These are phyloP conservation scores for Brassica cretica DNA, from an alignment of 345 rosid genomes.

Conservation along the genomic window DNA sequence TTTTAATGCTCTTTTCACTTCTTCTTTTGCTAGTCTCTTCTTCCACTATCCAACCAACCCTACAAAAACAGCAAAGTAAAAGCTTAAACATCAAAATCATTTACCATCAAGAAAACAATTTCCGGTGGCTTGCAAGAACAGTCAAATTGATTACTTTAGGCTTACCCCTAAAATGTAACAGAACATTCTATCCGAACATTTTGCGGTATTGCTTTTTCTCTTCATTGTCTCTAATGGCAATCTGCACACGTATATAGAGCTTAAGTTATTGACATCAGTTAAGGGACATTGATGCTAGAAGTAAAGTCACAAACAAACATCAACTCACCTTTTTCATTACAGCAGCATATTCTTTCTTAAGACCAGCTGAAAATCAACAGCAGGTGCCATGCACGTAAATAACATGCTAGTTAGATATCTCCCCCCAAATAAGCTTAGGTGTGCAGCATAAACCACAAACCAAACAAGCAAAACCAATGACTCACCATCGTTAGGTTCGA, in stretches of 20 bases:
- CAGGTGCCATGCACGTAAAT: not conserved
- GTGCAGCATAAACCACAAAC: not conserved
- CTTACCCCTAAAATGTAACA: constrained; percentile 32
- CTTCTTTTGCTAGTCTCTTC: constrained; percentile 37
- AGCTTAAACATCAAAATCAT: constrained; percentile 2
- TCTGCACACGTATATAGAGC: constrained; percentile 46
- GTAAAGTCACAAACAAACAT: not conserved
- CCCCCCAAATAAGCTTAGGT: not conserved
- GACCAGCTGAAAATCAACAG: constrained; percentile 60
- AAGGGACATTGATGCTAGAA: no score
- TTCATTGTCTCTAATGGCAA: constrained; percentile 56
- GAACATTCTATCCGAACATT: constrained; percentile 57
- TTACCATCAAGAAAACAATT: not conserved
- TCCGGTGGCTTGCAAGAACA: not conserved
- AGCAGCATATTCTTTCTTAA: constrained; percentile 74
- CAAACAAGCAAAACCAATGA: constrained; percentile 1
- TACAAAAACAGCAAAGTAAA: not conserved
- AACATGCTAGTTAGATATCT: constrained; percentile 6
- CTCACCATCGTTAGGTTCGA: constrained; percentile 91
- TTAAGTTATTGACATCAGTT: no score
- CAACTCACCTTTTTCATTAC: constrained; percentile 74
- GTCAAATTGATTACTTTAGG: not conserved
- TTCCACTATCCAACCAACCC: constrained; percentile 39
- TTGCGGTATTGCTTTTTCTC: constrained; percentile 72
- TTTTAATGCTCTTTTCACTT: constrained; percentile 25